These are phyloP conservation scores for Blastobotrys arbuscula DNA, from an alignment of 1,139 yeast species.

Conservation along the genomic window DNA sequence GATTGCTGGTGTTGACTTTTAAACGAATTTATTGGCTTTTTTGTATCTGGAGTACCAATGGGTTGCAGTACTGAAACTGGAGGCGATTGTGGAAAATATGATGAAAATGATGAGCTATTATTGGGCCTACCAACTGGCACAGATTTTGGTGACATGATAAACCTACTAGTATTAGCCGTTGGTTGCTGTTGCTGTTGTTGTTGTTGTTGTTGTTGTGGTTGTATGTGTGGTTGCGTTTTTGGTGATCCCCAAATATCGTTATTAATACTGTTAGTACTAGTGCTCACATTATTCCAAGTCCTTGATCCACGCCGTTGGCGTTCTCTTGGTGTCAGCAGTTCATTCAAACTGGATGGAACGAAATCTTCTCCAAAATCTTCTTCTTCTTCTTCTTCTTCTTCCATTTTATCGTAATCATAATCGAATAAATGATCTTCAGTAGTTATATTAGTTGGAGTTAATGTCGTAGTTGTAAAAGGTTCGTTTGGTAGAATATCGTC, in stretches of 20 bases:
- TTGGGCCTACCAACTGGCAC: not conserved
- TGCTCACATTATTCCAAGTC: not conserved
- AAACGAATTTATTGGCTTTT: not conserved
- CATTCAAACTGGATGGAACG: slow-evolving; percentile 70
- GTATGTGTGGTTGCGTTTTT: not conserved
- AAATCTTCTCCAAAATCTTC: slow-evolving; percentile 48
- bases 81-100: not conserved
- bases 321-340: slow-evolving; percentile 75
- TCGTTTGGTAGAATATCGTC: not conserved
- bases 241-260: slow-evolving; percentile 9
- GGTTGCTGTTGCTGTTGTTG: too few relatives aligned
- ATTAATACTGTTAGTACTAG: not conserved
- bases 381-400: slow-evolving; percentile 16
- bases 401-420: slow-evolving; percentile 4
- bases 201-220: too few relatives aligned
- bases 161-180: not conserved
- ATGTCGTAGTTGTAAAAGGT: not conserved
- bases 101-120: not conserved
- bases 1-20: too few relatives aligned
- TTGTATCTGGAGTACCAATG: slow-evolving; percentile 17
- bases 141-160: not conserved
- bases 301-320: slow-evolving; percentile 39
- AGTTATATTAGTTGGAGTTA: not conserved
- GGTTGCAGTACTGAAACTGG: slow-evolving; percentile 6
- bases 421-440: not conserved